Evolutionary conservation across 768 basidiomycete species (phyloP).

Genomic region (Pleurotus eryngii): DNA sequence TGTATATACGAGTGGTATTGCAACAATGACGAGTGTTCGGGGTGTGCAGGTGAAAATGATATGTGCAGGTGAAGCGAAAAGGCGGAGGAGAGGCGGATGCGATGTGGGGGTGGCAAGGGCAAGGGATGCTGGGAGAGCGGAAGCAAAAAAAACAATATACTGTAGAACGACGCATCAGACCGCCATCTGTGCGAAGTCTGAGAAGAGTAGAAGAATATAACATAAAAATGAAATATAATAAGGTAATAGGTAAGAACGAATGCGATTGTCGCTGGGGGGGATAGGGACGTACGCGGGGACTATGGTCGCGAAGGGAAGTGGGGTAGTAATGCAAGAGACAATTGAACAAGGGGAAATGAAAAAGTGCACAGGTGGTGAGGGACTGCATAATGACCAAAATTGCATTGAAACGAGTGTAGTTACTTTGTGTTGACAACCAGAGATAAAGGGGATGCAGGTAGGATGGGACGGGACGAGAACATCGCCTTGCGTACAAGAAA

Average conservation of each 20-base stretch:
- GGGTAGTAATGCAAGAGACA: constrained; percentile 13
- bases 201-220: constrained; percentile 22
- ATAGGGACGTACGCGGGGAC: neutral
- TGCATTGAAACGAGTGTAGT: constrained; percentile 35
- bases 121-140: constrained; percentile 7
- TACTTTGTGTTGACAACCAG: constrained; percentile 34
- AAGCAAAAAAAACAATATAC: constrained; percentile 32
- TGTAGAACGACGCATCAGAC: constrained; percentile 3
- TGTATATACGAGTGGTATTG: constrained; percentile 17
- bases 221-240: constrained; percentile 55
- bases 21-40: constrained; percentile 10
- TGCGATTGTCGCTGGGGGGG: constrained; percentile 35
- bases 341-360: constrained; percentile 10
- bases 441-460: constrained; percentile 32
- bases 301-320: constrained; percentile 9
- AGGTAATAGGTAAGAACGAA: constrained; percentile 67
- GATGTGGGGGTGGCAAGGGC: constrained; percentile 10
- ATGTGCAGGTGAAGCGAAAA: constrained; percentile 34
- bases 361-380: constrained; percentile 5
- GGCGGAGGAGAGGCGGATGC: constrained; percentile 23
- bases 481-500: constrained; percentile 21
- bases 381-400: constrained; percentile 11
- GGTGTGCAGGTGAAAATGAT: constrained; percentile 31
- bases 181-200: constrained; percentile 4
- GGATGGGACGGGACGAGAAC: constrained; percentile 22